Percentiles rank a stretch among this genome's conserved stretches.
Conservation (phyloP, 2,329 filamentous ascomycete genomes). For the Penicillium sp. region DNA sequence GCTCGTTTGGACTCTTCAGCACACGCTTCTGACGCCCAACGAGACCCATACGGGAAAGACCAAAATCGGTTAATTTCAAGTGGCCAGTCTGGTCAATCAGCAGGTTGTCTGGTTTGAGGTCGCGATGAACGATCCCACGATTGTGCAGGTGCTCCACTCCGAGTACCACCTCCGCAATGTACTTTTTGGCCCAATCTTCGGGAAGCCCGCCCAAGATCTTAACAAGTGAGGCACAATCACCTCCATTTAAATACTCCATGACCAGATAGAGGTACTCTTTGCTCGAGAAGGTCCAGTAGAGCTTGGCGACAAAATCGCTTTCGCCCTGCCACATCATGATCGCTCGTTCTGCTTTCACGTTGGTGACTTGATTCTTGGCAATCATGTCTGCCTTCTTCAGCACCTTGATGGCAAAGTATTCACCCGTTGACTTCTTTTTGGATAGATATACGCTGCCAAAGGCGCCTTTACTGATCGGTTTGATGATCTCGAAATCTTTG, state of each 20-base stretch:
- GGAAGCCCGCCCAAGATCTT: slow-evolving; percentile 89
- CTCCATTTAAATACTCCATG: slow-evolving; percentile 98
- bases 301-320: slow-evolving; percentile 97
- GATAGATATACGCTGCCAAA: slow-evolving; percentile 97
- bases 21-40: slow-evolving; percentile 95
- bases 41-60: slow-evolving; percentile 93
- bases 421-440: slow-evolving; percentile 97
- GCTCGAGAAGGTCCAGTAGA: slow-evolving; percentile 99
- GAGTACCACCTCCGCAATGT: slow-evolving; percentile 93
- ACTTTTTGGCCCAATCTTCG: slow-evolving; percentile 98
- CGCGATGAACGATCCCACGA: slow-evolving; percentile 92
- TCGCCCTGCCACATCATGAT: slow-evolving; percentile 99
- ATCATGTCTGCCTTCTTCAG: slow-evolving; percentile 99
- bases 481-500: slow-evolving; percentile 99
- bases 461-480: slow-evolving; percentile 97
- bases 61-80: slow-evolving; percentile 96
- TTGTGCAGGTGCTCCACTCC: slow-evolving; percentile 95
- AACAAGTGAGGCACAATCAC: slow-evolving; percentile 93
- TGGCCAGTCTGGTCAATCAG: slow-evolving; percentile 97
- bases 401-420: slow-evolving; percentile 98
- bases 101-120: slow-evolving; percentile 95
- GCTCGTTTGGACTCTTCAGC: slow-evolving; percentile 74
- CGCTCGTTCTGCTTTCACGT: slow-evolving; percentile 95
- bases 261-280: slow-evolving; percentile 98
- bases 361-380: slow-evolving; percentile 98